Base-by-base conservation (phyloP, 495 filamentous ascomycete species). In the Penicillium cataractarum region DNA sequence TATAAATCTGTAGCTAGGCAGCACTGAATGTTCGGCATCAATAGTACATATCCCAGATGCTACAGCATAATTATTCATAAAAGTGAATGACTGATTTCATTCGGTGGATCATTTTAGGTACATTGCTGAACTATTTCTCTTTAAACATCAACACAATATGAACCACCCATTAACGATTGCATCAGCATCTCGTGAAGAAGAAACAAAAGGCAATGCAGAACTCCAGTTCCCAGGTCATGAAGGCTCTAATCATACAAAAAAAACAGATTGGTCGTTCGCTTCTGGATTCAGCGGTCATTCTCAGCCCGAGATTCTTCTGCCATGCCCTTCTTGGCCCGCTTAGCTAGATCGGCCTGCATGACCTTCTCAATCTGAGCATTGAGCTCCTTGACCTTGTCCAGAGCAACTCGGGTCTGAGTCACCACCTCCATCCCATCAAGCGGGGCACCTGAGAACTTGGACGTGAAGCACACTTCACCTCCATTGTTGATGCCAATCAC, bases 401-500 rank as follows among this genome's bases (percentile, higher is more conserved):
- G 70, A 10, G 93, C 92, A 46, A 89, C 67, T 39, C 76, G 84
- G 0, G 87, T 82, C 70, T 90, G 94, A 55, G 83, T 83, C 49
- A 98, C 77, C 54, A 98, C 71, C 22, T 80, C 78, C 65, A 94
- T 77, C 6, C 92, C 92, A 68, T 95, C 89, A 15, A 96, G 84
- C 13, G 92, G 84, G 19, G 84, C 83, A 7, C 95, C 95, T 1
- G 92, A 91, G 46, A 90, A 84, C 76, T 98, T 99, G 29, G 92
- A 88, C 60, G 97, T 83, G 77, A 93, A 90, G 69, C 93, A 97
- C 22, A 97, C 85, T 76, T 98, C 95, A 1, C 96, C 95, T 65
- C 92, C 87, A 58, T 87, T 84, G 74, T 98, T 98, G 71, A 97
- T 79, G 13, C 89, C 91, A 55, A 99, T 85, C 1, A 96, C 89